Evolutionary conservation across 129 eudicot species (phyloP), one percentile per base, ranked within the genome.

Genomic region (Ambrosia trifida): DNA sequence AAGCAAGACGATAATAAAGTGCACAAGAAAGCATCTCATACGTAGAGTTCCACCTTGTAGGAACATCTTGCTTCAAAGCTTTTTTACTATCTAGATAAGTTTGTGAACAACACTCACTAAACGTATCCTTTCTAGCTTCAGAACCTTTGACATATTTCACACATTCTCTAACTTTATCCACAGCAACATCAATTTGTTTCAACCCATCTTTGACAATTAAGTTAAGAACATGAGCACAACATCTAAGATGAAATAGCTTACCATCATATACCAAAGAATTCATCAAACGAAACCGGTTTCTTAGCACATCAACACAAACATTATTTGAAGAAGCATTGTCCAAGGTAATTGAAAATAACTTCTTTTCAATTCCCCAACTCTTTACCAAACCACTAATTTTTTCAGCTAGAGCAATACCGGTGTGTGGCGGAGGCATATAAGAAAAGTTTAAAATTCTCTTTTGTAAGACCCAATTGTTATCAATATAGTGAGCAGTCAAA

Each of bases 11-110:
- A 38, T 63, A 63, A 18, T 63, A 63, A 33, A 63, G 17, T 13
- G 68, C 38, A 44, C 56, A 2, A 1, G 71, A 43, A 66, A 50
- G 49, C 61, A 68, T 68, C 30, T 14, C 10, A 50, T 68, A 50
- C 5, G 60, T 68, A 11, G 61, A 50, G 17, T 68, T 68, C 61
- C 62, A 50, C 46, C 61, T 49, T 14, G 73, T 68, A 51, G 62
- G 49, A 68, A 51, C 73, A 68, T 68, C 73, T 68, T 68, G 73
- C 28, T 24, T 49, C 61, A 68, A 51, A 51, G 33, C 45, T 50
- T 35, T 68, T 51, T 68, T 32, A 28, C 2, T 57, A 31, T 31
- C 73, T 1, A 68, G 7, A 4, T 13, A 19, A 30, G 7, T 19
- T 68, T 68, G 11, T 32, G 31, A 30, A 17, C 46, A 32, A 68